Base-by-base conservation (phyloP, 1,284 basidiomycete species). In the Violaceomyces palustris region DNA sequence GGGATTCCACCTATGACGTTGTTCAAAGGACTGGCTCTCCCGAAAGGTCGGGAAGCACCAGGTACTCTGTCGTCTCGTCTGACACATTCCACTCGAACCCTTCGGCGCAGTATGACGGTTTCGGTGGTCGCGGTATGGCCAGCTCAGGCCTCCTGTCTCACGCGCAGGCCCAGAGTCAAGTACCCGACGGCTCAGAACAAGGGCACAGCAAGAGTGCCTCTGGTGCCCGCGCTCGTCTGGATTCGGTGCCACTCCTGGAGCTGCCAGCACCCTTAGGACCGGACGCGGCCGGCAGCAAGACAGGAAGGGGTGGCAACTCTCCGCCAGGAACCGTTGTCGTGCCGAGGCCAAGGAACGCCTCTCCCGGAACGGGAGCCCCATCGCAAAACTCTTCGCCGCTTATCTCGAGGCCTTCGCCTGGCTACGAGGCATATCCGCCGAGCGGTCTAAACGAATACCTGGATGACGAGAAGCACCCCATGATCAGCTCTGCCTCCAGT, bases 1-100 rank as follows among this genome's bases (percentile, higher is more conserved):
- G 86, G 53, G 91, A 94, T 70, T 90, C 88, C 26, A 69, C 70
- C 56, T 82, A 82, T 67, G 85, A 88, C 41, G 56, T 56, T 2
- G 50, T 56, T 48, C 39, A 61, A 31, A 55, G 67, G 29, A 42
- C 50, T 17, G 59, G 50, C 11, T 62, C 63, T 23, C 65, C 67
- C 15, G 68, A 71, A n/a, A 40, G 60, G n/a, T 49, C 53, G 3
- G 68, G 58, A 24, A 61, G 50, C 45, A 69, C 58, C 11, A 56
- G 65, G 21, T 64, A 63, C 50, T 60, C 57, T 31, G 45, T 68
- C 9, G 57, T 64, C 35, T 67, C 60, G 11, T 58, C 58, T 18
- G 58, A 67, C 33, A 61, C 61, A 9, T 58, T 53, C 58, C 48
- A 62, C 45, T 68, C 64, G 35, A 61, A 61, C 39, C 62, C 59